A percentile compares a stretch with the other conserved stretches of the same genome.
Evolutionary conservation across 1,284 basidiomycete genomes (phyloP).

Genomic region (Marasmius oreades): DNA sequence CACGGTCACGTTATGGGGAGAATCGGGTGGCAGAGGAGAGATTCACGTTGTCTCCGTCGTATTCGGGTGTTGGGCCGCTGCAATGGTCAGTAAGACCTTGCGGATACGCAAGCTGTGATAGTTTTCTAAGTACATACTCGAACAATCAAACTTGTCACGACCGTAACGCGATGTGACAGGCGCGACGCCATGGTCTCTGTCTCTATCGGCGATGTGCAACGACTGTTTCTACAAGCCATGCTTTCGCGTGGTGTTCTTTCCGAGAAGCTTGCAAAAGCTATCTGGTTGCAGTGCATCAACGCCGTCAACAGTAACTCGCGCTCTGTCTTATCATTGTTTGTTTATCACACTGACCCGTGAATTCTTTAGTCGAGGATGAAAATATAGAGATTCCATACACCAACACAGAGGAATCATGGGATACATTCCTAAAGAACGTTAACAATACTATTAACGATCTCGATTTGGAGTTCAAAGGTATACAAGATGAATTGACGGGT

Average conservation of each 20-base stretch:
- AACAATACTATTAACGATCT: conserved; percentile 62
- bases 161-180: conserved; percentile 4
- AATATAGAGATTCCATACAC: conserved; percentile 42
- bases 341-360: neutral
- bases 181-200: conserved; percentile 36
- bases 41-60: conserved; percentile 73
- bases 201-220: conserved; percentile 56
- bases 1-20: conserved; percentile 68
- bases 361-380: conserved; percentile 44
- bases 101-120: conserved; percentile 71
- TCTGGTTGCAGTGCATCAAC: conserved; percentile 66
- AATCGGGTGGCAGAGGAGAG: conserved; percentile 71
- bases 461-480: conserved; percentile 64
- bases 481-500: conserved; percentile 63
- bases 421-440: conserved; percentile 53
- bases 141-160: conserved; percentile 1
- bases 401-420: conserved; percentile 48
- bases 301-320: conserved; percentile 51
- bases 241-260: conserved; percentile 68
- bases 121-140: too few species aligned
- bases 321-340: conserved; percentile 1
- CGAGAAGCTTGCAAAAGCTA: conserved; percentile 52
- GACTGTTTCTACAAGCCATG: conserved; percentile 73
- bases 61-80: conserved; percentile 82
- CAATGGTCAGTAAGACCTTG: conserved; percentile 95